Evolutionary conservation across 2,329 filamentous ascomycete species (phyloP).

Genomic region (Ophiostoma angusticollis): DNA sequence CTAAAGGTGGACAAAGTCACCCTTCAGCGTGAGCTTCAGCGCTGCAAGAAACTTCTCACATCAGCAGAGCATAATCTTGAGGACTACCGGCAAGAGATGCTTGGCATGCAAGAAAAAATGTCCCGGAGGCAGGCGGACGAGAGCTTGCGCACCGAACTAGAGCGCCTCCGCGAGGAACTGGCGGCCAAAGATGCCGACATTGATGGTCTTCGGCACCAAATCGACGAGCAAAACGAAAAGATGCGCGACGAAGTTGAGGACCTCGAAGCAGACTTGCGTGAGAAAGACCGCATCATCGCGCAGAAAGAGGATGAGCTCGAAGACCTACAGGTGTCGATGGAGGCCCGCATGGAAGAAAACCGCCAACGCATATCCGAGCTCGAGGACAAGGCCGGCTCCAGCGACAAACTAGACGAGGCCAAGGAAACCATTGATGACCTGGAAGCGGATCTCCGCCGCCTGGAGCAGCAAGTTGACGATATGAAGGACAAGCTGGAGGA

Average conservation of each 20-base stretch:
- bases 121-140: constrained; percentile 65
- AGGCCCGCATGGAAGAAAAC: constrained; percentile 45
- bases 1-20: constrained; percentile 87
- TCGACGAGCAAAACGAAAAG: constrained; percentile 49
- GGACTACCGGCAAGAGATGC: constrained; percentile 65
- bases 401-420: constrained; percentile 41
- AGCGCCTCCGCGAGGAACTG: constrained; percentile 42
- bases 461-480: constrained; percentile 42
- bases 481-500: constrained; percentile 41
- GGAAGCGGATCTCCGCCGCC: constrained; percentile 38
- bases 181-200: constrained; percentile 48
- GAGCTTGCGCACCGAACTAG: constrained; percentile 48
- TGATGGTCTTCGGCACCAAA: constrained; percentile 44
- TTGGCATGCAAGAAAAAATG: constrained; percentile 69
- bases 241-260: constrained; percentile 64
- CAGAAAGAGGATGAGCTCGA: constrained; percentile 57
- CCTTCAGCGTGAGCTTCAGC: constrained; percentile 74
- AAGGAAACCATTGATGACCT: constrained; percentile 46
- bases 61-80: constrained; percentile 80
- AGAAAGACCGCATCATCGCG: constrained; percentile 61
- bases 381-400: constrained; percentile 41
- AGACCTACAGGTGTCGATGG: constrained; percentile 38
- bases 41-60: constrained; percentile 72
- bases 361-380: constrained; percentile 39
- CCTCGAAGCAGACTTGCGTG: constrained; percentile 60